Evolutionary conservation across 306 rosid genomes (phyloP), one percentile per base, ranked within the genome.

Genomic region (Lathyrus aphaca): DNA sequence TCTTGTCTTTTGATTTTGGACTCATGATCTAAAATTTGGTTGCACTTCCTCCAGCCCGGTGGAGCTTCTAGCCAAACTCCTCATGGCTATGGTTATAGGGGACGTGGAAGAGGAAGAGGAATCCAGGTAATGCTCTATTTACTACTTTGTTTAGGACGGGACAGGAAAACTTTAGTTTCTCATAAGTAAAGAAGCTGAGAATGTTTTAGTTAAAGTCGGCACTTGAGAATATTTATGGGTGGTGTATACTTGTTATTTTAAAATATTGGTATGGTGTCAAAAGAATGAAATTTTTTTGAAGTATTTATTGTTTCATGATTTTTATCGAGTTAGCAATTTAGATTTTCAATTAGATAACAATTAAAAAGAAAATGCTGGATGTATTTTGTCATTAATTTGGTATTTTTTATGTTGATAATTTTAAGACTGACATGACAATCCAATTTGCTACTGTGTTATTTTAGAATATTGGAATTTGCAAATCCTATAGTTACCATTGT

Each of bases 101-200:
- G 96, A 21, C 93, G 83, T 10, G 97, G 85, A 69, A 81, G 95
- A 80, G 98, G 95, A 68, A 82, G 86, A 68, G 94, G 90, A 76
- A 17, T 30, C 66, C 93, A 85, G 91, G 98, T 92, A 90, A 83
- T 73, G 23, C 64, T 30, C 67, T 59, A 5, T 71, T 78, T 62
- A 11, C 57, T 39, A 42, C 64, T 66, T 68, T 6, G 10, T 58
- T 64, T 58, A 29, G 37, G 39, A 57, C 56, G 66, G 67, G 54
- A 62, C 55, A 11, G 66, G 50, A 46, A 42, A 19, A 11, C 49
- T 48, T 44, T 53, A 21, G 40, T 32, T 43, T 27, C 30, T 15
- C n/a, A 10, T 8, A 27, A 7, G 21, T 54, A 25, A 14, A 8
- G 21, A 38, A 63, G 48, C 30, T 38, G 57, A 73, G 18, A 67